Evolutionary conservation across 805 yeast species (phyloP).

Genomic region (Kodamaea laetipori): DNA sequence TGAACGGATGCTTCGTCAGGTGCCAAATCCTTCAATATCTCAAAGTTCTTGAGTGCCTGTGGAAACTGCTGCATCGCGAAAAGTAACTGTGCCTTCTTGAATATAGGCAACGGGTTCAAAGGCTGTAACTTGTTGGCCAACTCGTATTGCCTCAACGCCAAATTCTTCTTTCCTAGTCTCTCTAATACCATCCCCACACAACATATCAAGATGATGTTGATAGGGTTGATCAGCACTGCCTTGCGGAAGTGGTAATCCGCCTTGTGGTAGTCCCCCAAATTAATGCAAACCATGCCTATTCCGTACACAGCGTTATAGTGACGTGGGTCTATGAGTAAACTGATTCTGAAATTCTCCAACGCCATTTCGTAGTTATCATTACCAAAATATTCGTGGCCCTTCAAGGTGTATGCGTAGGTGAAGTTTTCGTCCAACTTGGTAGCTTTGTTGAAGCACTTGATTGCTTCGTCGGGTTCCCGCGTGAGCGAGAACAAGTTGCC

Average conservation of each 20-base stretch:
- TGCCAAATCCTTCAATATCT: slow-evolving; percentile 68
- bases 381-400: slow-evolving; percentile 88
- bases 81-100: slow-evolving; percentile 82
- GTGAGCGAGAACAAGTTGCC: slow-evolving; percentile 86
- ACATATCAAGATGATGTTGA: slow-evolving; percentile 83
- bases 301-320: slow-evolving; percentile 97
- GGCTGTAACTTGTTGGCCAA: slow-evolving; percentile 86
- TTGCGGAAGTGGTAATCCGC: slow-evolving; percentile 87
- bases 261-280: slow-evolving; percentile 77
- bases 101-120: slow-evolving; percentile 78
- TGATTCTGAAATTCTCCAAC: slow-evolving; percentile 75
- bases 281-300: slow-evolving; percentile 88
- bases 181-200: slow-evolving; percentile 94
- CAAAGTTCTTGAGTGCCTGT: slow-evolving; percentile 74
- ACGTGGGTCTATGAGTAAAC: slow-evolving; percentile 72
- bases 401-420: slow-evolving; percentile 87
- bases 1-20: slow-evolving; percentile 97
- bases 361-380: slow-evolving; percentile 92
- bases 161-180: slow-evolving; percentile 62
- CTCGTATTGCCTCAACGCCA: slow-evolving; percentile 80
- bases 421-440: slow-evolving; percentile 64
- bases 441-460: slow-evolving; percentile 82
- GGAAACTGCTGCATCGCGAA: slow-evolving; percentile 70
- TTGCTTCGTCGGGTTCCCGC: slow-evolving; percentile 86
- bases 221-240: slow-evolving; percentile 87